Evolutionary conservation across 345 rosid species (phyloP).

Genomic region (Populus euphratica): DNA sequence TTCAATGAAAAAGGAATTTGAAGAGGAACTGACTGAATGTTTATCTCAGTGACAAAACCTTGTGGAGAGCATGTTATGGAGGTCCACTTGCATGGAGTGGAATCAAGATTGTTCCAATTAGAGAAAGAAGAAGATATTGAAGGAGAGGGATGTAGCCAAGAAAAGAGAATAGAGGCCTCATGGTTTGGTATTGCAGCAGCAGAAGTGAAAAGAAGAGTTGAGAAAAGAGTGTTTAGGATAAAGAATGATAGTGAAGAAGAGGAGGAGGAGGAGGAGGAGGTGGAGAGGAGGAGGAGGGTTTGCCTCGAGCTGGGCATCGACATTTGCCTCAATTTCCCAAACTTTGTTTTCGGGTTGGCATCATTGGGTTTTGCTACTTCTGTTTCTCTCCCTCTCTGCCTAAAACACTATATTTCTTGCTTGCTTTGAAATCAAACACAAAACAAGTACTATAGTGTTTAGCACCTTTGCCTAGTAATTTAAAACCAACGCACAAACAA

Average conservation of each 20-base stretch:
- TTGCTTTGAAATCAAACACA: conserved; percentile 54
- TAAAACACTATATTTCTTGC: conserved; percentile 43
- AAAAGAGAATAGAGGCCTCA: conserved; percentile 55
- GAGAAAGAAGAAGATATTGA: conserved; percentile 40
- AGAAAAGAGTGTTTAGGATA: conserved; percentile 21
- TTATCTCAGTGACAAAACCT: conserved; percentile 64
- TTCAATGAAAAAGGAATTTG: conserved; percentile 52
- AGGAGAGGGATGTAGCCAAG: conserved; percentile 64
- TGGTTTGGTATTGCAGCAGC: conserved; percentile 36
- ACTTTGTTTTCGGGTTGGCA: conserved; percentile 60
- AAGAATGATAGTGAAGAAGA: conserved; percentile 15
- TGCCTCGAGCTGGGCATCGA: conserved; percentile 54
- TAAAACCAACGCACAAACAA: conserved; percentile 17
- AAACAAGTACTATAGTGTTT: conserved; percentile 8
- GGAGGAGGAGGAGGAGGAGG: conserved; percentile 17
- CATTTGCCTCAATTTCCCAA: conserved; percentile 80
- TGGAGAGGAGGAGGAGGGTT: conserved; percentile 18
- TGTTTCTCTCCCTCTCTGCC: conserved; percentile 26
- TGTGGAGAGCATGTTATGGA: conserved; percentile 63
- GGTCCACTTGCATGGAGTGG: conserved; percentile 78
- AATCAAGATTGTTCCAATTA: conserved; percentile 60
- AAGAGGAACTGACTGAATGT: conserved; percentile 53
- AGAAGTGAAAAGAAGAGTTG: conserved; percentile 9
- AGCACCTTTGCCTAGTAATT: conserved; percentile 9
- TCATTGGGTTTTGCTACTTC: conserved; percentile 48